A percentile compares a stretch with the other conserved stretches of the same genome.
These are phyloP conservation scores for Paralagenidium karlingii DNA, from an alignment of 352 stramenopile genomes.

Conservation along the genomic window DNA sequence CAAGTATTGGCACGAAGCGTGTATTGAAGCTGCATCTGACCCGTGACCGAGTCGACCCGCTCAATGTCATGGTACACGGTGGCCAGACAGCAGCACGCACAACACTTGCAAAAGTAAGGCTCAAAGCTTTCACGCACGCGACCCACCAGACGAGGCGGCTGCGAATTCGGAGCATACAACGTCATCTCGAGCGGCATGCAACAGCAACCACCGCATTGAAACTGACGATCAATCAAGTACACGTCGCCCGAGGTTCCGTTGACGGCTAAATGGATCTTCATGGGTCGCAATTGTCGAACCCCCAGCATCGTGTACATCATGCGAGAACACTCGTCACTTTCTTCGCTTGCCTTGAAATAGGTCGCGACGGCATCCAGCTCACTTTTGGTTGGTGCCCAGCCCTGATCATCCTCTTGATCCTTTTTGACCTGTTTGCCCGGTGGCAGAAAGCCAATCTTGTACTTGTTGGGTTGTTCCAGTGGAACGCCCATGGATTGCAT, in stretches of 20 bases:
- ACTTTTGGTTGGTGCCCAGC: slow-evolving; percentile 24
- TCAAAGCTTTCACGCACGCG: slow-evolving; percentile 40
- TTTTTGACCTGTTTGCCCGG: slow-evolving; percentile 39
- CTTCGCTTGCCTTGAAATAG: slow-evolving; percentile 28
- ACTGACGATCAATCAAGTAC: slow-evolving; percentile 31
- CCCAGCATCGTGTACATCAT: slow-evolving; percentile 18
- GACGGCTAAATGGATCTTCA: slow-evolving; percentile 34
- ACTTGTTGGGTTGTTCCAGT: slow-evolving; percentile 49
- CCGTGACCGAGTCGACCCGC: slow-evolving; percentile 20
- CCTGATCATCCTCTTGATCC: slow-evolving; percentile 18
- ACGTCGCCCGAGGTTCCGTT: slow-evolving; percentile 20
- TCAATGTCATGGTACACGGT: slow-evolving; percentile 60
- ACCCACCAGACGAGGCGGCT: slow-evolving; percentile 15
- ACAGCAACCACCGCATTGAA: slow-evolving; percentile 17
- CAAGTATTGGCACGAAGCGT: slow-evolving; percentile 30
- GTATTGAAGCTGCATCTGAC: slow-evolving; percentile 37
- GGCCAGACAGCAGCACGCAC: slow-evolving; percentile 24
- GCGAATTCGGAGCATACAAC: slow-evolving; percentile 13
- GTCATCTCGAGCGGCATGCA: slow-evolving; percentile 35
- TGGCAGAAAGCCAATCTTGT: slow-evolving; percentile 30
- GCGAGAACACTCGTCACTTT: slow-evolving; percentile 19
- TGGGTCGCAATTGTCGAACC: slow-evolving; percentile 20
- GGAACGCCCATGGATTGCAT: slow-evolving; percentile 34
- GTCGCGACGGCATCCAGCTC: slow-evolving; percentile 32
- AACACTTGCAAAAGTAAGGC: slow-evolving; percentile 28